A percentile compares a stretch with the other conserved stretches of the same genome.
Conservation (phyloP, 768 basidiomycete genomes). For the Crucibulum laeve region DNA sequence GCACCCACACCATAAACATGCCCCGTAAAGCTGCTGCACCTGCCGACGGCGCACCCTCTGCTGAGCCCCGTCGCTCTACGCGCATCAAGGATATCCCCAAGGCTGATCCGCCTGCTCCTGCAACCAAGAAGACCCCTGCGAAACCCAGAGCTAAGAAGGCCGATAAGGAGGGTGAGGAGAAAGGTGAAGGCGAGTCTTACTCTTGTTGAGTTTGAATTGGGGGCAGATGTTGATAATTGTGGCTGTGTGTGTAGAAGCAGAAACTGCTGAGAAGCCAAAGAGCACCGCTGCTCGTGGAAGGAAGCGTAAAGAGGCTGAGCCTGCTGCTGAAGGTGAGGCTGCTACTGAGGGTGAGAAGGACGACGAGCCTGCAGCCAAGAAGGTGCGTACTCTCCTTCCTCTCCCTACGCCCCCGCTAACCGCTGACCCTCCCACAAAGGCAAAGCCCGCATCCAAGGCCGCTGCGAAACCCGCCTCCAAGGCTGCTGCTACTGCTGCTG, state of each 20-base stretch:
- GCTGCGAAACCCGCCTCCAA: slow-evolving; percentile 10
- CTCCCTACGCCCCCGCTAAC: slow-evolving; percentile 16
- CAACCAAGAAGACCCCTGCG: slow-evolving; percentile 54
- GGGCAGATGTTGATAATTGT: not conserved
- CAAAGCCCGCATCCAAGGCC: slow-evolving; percentile 40
- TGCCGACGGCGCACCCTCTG: slow-evolving; percentile 30
- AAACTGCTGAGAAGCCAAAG: slow-evolving; percentile 47
- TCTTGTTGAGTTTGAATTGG: not conserved
- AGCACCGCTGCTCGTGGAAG: slow-evolving; percentile 39
- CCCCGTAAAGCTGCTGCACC: slow-evolving; percentile 65
- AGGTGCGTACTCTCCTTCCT: slow-evolving; percentile 32
- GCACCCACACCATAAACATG: slow-evolving; percentile 38
- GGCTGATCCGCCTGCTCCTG: slow-evolving; percentile 35
- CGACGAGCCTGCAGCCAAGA: slow-evolving; percentile 57
- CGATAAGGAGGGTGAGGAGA: slow-evolving; percentile 31
- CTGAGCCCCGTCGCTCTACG: slow-evolving; percentile 64
- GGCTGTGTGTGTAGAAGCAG: not conserved
- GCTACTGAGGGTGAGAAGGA: slow-evolving; percentile 25
- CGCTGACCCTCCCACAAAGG: slow-evolving; percentile 31
- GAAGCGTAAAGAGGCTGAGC: slow-evolving; percentile 41
- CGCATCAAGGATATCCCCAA: slow-evolving; percentile 75
- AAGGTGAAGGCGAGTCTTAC: slow-evolving; percentile 27
- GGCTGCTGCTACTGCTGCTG: slow-evolving; percentile 30
- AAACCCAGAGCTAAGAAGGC: slow-evolving; percentile 61
- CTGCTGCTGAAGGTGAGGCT: slow-evolving; percentile 35